Conservation (phyloP, 2,329 filamentous ascomycete genomes). For the Grosmannia huntii region DNA sequence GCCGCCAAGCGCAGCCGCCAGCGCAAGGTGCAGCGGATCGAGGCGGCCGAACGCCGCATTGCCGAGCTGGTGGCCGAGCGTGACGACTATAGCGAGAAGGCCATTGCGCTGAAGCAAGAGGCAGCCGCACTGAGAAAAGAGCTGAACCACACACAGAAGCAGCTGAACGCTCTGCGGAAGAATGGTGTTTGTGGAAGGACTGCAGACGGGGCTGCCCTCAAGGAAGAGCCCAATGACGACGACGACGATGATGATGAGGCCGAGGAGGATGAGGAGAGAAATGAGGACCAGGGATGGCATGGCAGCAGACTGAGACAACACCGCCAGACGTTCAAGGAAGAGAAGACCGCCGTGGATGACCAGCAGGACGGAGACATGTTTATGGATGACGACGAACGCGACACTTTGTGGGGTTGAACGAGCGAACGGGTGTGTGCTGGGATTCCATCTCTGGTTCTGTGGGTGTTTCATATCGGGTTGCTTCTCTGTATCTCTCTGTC, state of each 20-base stretch:
- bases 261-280: not conserved
- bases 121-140: not conserved
- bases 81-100: not conserved
- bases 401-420: not conserved
- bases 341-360: not conserved
- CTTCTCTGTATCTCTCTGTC: no score
- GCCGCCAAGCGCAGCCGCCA: constrained; percentile 14
- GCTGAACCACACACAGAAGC: not conserved
- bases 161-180: not conserved
- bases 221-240: not conserved
- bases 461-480: no score
- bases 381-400: not conserved
- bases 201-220: no score
- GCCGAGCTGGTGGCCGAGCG: constrained; percentile 2
- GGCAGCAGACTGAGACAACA: no score
- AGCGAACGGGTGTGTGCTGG: not conserved
- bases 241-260: not conserved
- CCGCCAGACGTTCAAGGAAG: not conserved
- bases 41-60: constrained; percentile 9
- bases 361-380: not conserved
- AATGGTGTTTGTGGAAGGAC: not conserved
- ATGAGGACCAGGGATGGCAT: not conserved
- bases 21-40: constrained; percentile 12
- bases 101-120: not conserved
- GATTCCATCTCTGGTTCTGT: no score